Percentiles rank a stretch among this genome's conserved stretches.
These are phyloP conservation scores for Beauveria australis DNA, from an alignment of 2,329 filamentous ascomycete species.

Conservation along the genomic window DNA sequence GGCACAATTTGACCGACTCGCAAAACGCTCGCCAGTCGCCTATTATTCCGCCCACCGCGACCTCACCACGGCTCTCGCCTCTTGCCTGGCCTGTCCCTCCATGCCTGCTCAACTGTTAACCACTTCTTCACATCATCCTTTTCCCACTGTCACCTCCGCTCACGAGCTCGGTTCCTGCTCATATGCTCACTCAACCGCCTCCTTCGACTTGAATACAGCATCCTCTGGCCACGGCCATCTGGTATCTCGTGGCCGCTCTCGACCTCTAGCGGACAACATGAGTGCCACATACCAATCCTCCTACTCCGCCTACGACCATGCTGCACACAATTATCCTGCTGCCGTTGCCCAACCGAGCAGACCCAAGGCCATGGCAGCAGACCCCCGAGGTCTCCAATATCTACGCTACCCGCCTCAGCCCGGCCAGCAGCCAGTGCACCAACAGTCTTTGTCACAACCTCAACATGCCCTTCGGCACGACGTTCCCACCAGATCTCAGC, in stretches of 20 bases:
- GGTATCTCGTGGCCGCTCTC: not conserved
- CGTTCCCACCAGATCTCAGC: slow-evolving; percentile 10
- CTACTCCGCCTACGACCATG: slow-evolving; percentile 40
- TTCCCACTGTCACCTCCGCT: not conserved
- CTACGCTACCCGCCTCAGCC: slow-evolving; percentile 22
- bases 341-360: slow-evolving; percentile 26
- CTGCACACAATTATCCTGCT: slow-evolving; percentile 31
- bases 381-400: slow-evolving; percentile 25
- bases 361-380: slow-evolving; percentile 24
- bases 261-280: slow-evolving; percentile 36
- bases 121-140: not conserved
- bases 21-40: not conserved
- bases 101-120: slow-evolving; percentile 7
- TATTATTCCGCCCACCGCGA: not conserved
- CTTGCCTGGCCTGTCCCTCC: not conserved
- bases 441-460: slow-evolving; percentile 11
- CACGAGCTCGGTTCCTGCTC: not conserved
- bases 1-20: not conserved
- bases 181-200: not conserved
- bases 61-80: not conserved
- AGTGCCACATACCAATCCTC: slow-evolving; percentile 42
- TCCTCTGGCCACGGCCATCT: not conserved
- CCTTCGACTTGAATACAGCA: not conserved
- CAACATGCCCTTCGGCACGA: slow-evolving; percentile 11
- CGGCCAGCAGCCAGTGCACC: slow-evolving; percentile 14